These are phyloP conservation scores for Fusarium sp. DNA, from an alignment of 2,329 filamentous ascomycete genomes.

Conservation along the genomic window DNA sequence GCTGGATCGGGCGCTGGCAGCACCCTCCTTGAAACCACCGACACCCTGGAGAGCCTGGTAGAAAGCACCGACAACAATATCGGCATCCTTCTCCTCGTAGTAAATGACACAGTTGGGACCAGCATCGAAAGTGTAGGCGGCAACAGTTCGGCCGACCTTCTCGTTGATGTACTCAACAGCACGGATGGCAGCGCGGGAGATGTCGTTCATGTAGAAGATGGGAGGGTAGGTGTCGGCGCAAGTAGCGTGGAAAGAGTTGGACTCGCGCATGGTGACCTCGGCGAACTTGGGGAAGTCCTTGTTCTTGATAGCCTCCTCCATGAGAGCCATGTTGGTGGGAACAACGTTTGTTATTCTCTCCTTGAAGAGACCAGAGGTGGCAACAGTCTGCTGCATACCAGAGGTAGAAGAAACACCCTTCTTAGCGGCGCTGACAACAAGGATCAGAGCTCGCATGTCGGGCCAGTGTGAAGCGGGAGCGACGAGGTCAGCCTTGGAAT, in stretches of 20 bases:
- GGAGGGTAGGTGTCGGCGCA: slow-evolving; percentile 96
- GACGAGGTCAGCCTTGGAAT: slow-evolving; percentile 89
- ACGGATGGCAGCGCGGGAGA: slow-evolving; percentile 85
- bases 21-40: slow-evolving; percentile 77
- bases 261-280: slow-evolving; percentile 93
- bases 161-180: slow-evolving; percentile 91
- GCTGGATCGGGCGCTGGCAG: slow-evolving; percentile 62
- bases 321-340: slow-evolving; percentile 82
- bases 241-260: slow-evolving; percentile 95
- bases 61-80: slow-evolving; percentile 80
- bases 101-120: slow-evolving; percentile 98
- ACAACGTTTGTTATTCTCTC: slow-evolving; percentile 81
- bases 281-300: slow-evolving; percentile 89
- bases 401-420: slow-evolving; percentile 93
- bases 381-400: slow-evolving; percentile 97
- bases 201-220: slow-evolving; percentile 99
- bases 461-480: slow-evolving; percentile 94
- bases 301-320: slow-evolving; percentile 82
- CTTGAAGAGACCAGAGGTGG: slow-evolving; percentile 87
- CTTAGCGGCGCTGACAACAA: slow-evolving; percentile 93
- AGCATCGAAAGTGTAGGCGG: slow-evolving; percentile 97
- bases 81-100: slow-evolving; percentile 83
- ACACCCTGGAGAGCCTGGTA: slow-evolving; percentile 71
- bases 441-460: slow-evolving; percentile 89
- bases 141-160: slow-evolving; percentile 79